Percentiles rank a stretch among this genome's conserved stretches.
phyloP scores from a whole-genome alignment of 805 yeast species.

The Saccharomycopsis lassenensis region DNA sequence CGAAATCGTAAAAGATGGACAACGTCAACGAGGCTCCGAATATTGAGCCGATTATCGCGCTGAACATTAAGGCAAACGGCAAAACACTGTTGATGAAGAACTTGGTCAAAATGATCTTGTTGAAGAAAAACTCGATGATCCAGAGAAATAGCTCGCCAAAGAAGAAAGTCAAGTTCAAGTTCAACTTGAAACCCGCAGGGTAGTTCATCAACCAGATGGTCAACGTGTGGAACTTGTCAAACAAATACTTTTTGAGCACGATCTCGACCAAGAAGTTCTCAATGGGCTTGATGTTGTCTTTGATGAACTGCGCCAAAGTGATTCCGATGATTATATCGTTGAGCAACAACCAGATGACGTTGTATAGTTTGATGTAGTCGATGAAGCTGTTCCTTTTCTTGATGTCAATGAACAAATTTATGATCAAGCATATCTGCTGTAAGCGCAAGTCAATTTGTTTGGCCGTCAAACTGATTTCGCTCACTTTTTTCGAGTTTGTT shows the following conservation, averaged over 20 bases:
- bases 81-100: slow-evolving; percentile 9
- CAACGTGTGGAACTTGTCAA: slow-evolving; percentile 34
- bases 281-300: slow-evolving; percentile 26
- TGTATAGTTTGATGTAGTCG: slow-evolving; percentile 70
- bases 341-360: slow-evolving; percentile 75
- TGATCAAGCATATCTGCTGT: slow-evolving; percentile 68
- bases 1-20: slow-evolving; percentile 53
- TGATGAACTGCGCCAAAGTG: slow-evolving; percentile 39
- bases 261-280: slow-evolving; percentile 23
- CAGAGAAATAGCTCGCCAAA: slow-evolving; percentile 80
- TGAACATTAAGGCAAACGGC: too few species aligned
- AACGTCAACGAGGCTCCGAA: slow-evolving; percentile 63
- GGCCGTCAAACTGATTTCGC: slow-evolving; percentile 47
- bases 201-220: slow-evolving; percentile 72
- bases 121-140: slow-evolving; percentile 64
- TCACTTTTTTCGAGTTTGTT: slow-evolving; percentile 22
- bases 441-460: slow-evolving; percentile 72
- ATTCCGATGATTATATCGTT: slow-evolving; percentile 77
- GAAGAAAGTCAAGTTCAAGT: slow-evolving; percentile 74
- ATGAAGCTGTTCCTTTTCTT: slow-evolving; percentile 30
- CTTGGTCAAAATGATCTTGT: slow-evolving; percentile 12
- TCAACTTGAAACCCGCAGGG: slow-evolving; percentile 91
- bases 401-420: slow-evolving; percentile 61
- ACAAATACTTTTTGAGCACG: slow-evolving; percentile 31
- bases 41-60: slow-evolving; percentile 29